phyloP scores from a whole-genome alignment of 2,329 filamentous ascomycete species.

The Neoscytalidium dimidiatum region DNA sequence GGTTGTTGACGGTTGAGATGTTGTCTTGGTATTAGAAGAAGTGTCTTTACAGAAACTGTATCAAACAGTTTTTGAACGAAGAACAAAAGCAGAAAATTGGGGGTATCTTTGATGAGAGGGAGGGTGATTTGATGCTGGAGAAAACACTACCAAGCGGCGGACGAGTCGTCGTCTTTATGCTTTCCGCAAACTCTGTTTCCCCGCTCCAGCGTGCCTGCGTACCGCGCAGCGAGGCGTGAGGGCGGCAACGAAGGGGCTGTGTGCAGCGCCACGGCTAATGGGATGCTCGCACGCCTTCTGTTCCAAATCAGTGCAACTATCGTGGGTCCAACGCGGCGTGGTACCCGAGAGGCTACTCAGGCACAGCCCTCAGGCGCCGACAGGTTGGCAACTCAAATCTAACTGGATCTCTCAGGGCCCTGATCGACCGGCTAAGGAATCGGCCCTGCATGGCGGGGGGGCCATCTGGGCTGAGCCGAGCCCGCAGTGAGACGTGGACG shows the following conservation, averaged over 20 bases:
- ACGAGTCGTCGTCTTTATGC: neutral
- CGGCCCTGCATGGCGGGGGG: neutral
- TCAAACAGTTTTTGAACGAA: conserved; percentile 14
- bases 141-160: neutral
- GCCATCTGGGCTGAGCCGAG: neutral
- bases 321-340: neutral
- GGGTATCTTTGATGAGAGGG: neutral
- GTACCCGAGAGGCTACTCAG: neutral
- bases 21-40: neutral
- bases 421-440: conserved; percentile 3
- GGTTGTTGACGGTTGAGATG: neutral
- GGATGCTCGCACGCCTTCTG: conserved; percentile 3
- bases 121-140: conserved; percentile 10
- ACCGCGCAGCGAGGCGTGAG: neutral
- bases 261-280: conserved; percentile 1
- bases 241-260: conserved; percentile 8
- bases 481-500: neutral
- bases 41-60: conserved; percentile 3
- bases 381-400: neutral
- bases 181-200: neutral
- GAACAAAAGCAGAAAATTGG: conserved; percentile 5
- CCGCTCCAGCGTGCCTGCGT: neutral
- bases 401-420: conserved; percentile 7
- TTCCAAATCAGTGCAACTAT: conserved; percentile 8
- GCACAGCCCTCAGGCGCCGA: neutral